These are phyloP conservation scores for Boletus reticuloceps DNA, from an alignment of 768 basidiomycete genomes.

Conservation along the genomic window DNA sequence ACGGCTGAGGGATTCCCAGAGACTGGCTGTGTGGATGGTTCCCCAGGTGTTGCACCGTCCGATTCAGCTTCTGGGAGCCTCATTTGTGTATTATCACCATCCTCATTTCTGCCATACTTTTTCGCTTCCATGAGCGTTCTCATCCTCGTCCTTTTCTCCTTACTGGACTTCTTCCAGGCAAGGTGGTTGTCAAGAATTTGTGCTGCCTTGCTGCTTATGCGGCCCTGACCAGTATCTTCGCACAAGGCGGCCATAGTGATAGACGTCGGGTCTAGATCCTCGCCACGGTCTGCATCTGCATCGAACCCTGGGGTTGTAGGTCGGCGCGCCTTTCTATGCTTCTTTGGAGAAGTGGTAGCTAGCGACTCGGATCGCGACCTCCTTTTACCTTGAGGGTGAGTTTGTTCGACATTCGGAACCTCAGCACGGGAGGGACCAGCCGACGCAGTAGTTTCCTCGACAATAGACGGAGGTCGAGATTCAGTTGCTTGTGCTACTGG, in stretches of 20 bases:
- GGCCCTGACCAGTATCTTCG: slow-evolving; percentile 73
- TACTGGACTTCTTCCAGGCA: slow-evolving; percentile 67
- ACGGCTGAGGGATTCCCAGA: slow-evolving; percentile 16
- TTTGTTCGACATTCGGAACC: slow-evolving; percentile 6
- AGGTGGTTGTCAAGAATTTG: slow-evolving; percentile 71
- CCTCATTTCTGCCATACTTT: slow-evolving; percentile 66
- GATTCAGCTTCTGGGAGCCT: slow-evolving; percentile 8
- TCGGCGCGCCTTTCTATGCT: slow-evolving; percentile 36
- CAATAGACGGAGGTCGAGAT: not conserved
- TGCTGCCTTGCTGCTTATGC: slow-evolving; percentile 73
- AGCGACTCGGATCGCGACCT: slow-evolving; percentile 17
- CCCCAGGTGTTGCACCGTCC: slow-evolving; percentile 7
- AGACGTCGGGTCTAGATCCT: slow-evolving; percentile 77
- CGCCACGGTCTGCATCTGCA: slow-evolving; percentile 62
- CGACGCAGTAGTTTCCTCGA: not conserved
- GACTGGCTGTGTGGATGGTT: slow-evolving; percentile 14
- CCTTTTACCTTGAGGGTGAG: slow-evolving; percentile 16
- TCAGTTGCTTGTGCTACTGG: not conserved
- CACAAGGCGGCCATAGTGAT: slow-evolving; percentile 83
- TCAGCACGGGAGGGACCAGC: slow-evolving; percentile 18
- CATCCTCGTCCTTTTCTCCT: slow-evolving; percentile 66
- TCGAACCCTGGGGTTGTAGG: slow-evolving; percentile 57
- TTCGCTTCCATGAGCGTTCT: slow-evolving; percentile 63
- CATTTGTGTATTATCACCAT: slow-evolving; percentile 35
- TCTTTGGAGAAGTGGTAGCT: slow-evolving; percentile 27